A percentile compares a stretch with the other conserved stretches of the same genome.
phyloP scores from a whole-genome alignment of 805 yeast genomes.

The Cyberlindnera lachancei region DNA sequence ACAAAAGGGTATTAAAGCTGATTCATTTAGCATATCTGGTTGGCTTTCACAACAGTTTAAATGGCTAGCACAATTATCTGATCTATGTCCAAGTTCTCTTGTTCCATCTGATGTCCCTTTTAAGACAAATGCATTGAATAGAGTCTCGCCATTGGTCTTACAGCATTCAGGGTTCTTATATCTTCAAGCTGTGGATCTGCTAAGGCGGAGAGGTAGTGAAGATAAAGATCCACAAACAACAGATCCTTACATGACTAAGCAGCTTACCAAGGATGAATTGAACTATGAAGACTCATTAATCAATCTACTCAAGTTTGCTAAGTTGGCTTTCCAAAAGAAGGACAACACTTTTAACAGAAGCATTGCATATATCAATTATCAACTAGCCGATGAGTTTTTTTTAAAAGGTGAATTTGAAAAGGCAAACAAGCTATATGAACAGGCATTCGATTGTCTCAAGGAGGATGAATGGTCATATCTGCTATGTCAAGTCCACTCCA shows the following conservation, averaged over 20 bases:
- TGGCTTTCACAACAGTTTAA: conserved; percentile 64
- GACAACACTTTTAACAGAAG: conserved; percentile 29
- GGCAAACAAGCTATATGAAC: conserved; percentile 35
- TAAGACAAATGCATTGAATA: conserved; percentile 15
- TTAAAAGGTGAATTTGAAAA: conserved; percentile 26
- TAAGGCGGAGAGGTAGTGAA: conserved; percentile 17
- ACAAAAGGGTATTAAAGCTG: conserved; percentile 20
- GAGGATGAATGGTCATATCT: conserved; percentile 36
- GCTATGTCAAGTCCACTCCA: conserved; percentile 26
- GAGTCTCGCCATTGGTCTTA: conserved; percentile 25
- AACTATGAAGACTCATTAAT: conserved; percentile 14
- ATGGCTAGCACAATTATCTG: conserved; percentile 55
- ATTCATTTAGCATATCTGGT: conserved; percentile 25
- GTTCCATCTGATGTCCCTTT: conserved; percentile 35
- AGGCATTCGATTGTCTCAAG: conserved; percentile 29
- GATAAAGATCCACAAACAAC: conserved; percentile 5
- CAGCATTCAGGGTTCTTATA: conserved; percentile 38
- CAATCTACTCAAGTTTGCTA: conserved; percentile 28
- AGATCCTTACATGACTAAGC: background rate
- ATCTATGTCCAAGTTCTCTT: conserved; percentile 35
- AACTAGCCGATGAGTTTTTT: conserved; percentile 43
- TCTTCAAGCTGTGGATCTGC: conserved; percentile 30
- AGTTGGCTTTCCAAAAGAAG: conserved; percentile 30
- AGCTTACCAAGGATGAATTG: background rate
- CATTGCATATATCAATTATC: conserved; percentile 37